Base-by-base conservation (phyloP, 176 grass and related monocot genomes). In the Pharus latifolius region DNA sequence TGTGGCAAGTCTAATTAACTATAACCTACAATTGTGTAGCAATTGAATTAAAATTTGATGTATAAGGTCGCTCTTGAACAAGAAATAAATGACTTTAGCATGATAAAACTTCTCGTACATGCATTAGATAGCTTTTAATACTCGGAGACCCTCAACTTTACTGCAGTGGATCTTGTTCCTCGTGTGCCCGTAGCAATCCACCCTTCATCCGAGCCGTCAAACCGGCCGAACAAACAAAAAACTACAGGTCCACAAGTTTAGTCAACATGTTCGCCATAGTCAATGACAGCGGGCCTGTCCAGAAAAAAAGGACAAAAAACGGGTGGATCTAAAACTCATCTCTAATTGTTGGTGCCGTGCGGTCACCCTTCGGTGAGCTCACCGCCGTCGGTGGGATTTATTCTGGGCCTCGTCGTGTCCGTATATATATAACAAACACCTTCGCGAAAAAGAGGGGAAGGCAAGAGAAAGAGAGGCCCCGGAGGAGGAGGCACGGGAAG, bases 301-400 rank as follows among this genome's bases (percentile, higher is more conserved):
- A 12, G 31, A 69, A 75, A 10, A 3, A 50, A 20, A 28, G 18
- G 24, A 33, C 31, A 19, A 67, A 0, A 22, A 71, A 70, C 57
- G 40, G 38, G 66, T 71, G 57, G 73, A 72, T 83, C 47, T 30
- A 73, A 47, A 47, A 15, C 52, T 20, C 48, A 73, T 65, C 49
- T 78, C 50, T 60, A 10, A 18, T 47, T 53, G 22, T 31, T 38
- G 42, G 29, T 56, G 12, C 43, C 72, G 54, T 82, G 64, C 10
- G 58, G 63, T 85, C 82, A 84, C 74, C 63, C 5, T 23, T 3
- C 25, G 71, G 71, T 80, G 52, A 56, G 77, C 72, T 86, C 2
- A 81, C 77, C 72, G 68, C 50, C 83, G 78, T 71, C 65, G 83
- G 83, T 76, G 77, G 72, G 34, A 49, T 31, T 85, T 47, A 69